Conservation (phyloP, 306 rosid species). For the Abrus precatorius region DNA sequence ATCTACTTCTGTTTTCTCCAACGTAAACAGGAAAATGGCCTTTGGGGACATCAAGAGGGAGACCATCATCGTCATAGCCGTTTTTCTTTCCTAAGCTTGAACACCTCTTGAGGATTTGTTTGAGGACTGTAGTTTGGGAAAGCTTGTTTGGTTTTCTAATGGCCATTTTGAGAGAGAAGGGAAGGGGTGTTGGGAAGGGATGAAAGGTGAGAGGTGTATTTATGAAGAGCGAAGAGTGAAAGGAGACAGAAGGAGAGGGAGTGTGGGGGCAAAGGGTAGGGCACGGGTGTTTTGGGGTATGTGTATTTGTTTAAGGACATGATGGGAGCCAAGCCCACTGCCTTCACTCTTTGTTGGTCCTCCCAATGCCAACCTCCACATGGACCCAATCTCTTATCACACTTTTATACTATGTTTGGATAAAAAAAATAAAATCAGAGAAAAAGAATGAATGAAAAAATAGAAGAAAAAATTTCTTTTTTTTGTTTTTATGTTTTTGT, state of each 20-base stretch:
- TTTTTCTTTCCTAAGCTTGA: constrained; percentile 72
- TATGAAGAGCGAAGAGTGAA: constrained; percentile 46
- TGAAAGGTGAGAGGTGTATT: constrained; percentile 55
- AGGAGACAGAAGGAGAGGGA: constrained; percentile 37
- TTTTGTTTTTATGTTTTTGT: too few species aligned
- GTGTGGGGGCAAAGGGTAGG: constrained; percentile 57
- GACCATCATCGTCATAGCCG: constrained; percentile 62
- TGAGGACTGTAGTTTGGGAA: constrained; percentile 71
- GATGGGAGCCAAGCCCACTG: constrained; percentile 69
- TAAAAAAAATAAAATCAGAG: too few species aligned
- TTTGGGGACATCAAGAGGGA: constrained; percentile 86
- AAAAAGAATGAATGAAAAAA: too few species aligned
- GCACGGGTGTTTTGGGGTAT: constrained; percentile 72
- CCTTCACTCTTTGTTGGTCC: constrained; percentile 59
- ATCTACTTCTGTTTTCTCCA: constrained; percentile 82
- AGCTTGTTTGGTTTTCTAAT: constrained; percentile 71
- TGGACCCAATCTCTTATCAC: constrained; percentile 48
- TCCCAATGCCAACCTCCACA: constrained; percentile 45
- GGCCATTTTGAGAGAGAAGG: constrained; percentile 59
- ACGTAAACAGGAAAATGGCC: constrained; percentile 95
- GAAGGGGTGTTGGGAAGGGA: constrained; percentile 21
- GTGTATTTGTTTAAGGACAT: constrained; percentile 54
- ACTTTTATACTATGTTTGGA: too few species aligned
- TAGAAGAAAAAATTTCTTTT: too few species aligned
- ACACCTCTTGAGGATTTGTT: constrained; percentile 84